These are phyloP conservation scores for Salix brachista DNA, from an alignment of 345 rosid genomes.

Conservation along the genomic window DNA sequence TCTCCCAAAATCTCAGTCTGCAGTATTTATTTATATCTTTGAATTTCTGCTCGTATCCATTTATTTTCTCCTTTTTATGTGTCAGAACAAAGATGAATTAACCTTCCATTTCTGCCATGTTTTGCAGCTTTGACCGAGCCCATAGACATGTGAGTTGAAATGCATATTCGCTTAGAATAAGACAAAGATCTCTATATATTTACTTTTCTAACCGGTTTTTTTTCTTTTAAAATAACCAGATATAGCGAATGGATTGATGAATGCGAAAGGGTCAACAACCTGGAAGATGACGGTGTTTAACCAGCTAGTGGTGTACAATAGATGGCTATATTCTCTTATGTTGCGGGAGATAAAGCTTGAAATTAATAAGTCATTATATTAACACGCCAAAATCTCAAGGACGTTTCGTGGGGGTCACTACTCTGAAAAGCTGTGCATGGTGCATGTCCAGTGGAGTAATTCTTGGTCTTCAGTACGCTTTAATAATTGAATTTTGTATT, in stretches of 20 bases:
- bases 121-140: conserved; percentile 80
- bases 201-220: not conserved
- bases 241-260: conserved; percentile 99
- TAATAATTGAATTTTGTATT: not conserved
- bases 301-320: not conserved
- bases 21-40: not conserved
- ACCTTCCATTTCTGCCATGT: conserved; percentile 8
- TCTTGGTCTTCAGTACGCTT: not conserved
- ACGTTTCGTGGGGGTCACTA: not conserved
- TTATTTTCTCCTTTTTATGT: not conserved
- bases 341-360: not conserved
- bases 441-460: not conserved
- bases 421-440: not conserved
- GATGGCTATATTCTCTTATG: not conserved
- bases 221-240: conserved; percentile 29
- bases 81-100: not conserved
- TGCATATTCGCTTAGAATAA: not conserved
- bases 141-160: conserved; percentile 77
- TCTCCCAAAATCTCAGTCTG: not conserved
- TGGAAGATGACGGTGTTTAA: conserved; percentile 18
- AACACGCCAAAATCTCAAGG: not conserved
- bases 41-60: not conserved
- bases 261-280: conserved; percentile 37
- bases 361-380: not conserved
- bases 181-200: not conserved